phyloP scores from a whole-genome alignment of 2,329 filamentous ascomycete genomes.

The Allantophomopsis lycopodina region DNA sequence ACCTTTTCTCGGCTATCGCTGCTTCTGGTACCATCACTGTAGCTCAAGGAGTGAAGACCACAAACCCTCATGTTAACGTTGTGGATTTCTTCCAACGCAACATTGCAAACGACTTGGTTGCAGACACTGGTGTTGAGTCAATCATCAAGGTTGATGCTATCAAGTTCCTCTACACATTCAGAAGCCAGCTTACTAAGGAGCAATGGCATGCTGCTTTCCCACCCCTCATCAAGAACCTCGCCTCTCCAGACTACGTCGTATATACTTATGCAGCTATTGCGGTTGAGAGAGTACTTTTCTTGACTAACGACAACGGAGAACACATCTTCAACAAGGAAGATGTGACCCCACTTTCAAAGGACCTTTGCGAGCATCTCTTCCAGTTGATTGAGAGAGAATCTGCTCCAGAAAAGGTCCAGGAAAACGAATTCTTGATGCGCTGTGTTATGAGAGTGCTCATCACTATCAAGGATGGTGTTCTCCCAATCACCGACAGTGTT shows the following conservation, averaged over 20 bases:
- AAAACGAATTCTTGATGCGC: conserved; percentile 98
- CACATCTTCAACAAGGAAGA: conserved; percentile 69
- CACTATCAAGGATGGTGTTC: conserved; percentile 73
- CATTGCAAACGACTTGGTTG: conserved; percentile 76
- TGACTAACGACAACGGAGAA: conserved; percentile 61
- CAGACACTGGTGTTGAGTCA: conserved; percentile 54
- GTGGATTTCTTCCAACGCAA: conserved; percentile 92
- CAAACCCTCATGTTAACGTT: conserved; percentile 78
- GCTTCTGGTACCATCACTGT: conserved; percentile 82
- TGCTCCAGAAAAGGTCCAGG: conserved; percentile 84
- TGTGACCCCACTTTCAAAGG: conserved; percentile 71
- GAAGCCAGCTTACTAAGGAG: conserved; percentile 81
- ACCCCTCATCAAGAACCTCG: conserved; percentile 81
- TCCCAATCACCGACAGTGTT: conserved; percentile 63
- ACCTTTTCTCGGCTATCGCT: conserved; percentile 87
- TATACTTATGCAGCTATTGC: conserved; percentile 97
- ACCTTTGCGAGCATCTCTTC: conserved; percentile 82
- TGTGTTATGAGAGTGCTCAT: conserved; percentile 97
- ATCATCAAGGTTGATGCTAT: conserved; percentile 96
- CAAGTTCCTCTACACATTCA: conserved; percentile 95
- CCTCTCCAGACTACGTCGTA: conserved; percentile 84
- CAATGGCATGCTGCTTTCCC: conserved; percentile 88
- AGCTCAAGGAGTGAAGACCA: conserved; percentile 78
- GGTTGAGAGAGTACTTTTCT: conserved; percentile 81
- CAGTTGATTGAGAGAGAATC: conserved; percentile 75